These are phyloP conservation scores for Phalaenopsis hybrid DNA, from an alignment of 116 monocot genomes.

Conservation along the genomic window DNA sequence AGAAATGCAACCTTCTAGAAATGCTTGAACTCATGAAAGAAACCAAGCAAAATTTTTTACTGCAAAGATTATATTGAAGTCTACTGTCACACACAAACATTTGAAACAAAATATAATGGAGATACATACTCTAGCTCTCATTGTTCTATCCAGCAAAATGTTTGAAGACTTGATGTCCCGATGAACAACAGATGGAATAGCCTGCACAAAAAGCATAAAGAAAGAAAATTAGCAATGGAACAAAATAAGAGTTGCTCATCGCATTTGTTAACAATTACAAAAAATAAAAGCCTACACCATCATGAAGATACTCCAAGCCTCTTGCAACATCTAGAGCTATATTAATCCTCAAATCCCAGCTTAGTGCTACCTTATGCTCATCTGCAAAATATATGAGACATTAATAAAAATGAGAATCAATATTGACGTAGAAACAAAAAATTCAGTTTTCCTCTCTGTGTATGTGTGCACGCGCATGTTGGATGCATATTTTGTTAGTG, in stretches of 20 bases:
- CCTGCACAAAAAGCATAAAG: constrained; percentile 36
- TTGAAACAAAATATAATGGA: background rate
- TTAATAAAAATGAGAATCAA: background rate
- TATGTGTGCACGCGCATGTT: too few relatives aligned
- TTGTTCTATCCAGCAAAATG: constrained; percentile 76
- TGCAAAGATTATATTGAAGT: background rate
- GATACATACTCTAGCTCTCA: constrained; percentile 85
- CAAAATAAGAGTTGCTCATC: background rate
- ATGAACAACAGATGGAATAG: constrained; percentile 83
- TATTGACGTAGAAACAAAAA: background rate
- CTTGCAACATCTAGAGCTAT: constrained; percentile 91
- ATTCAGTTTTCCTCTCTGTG: too few relatives aligned
- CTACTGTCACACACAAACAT: background rate
- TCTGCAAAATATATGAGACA: constrained; percentile 22
- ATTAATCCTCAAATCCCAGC: constrained; percentile 75
- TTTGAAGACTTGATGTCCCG: constrained; percentile 95
- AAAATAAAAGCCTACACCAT: constrained; percentile 59
- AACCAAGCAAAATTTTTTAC: background rate
- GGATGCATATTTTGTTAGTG: too few relatives aligned
- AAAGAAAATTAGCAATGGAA: constrained; percentile 2
- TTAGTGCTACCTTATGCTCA: constrained; percentile 40
- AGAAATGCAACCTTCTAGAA: background rate
- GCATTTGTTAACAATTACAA: background rate
- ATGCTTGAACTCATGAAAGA: background rate
- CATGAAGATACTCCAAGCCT: constrained; percentile 96